Base-by-base conservation (phyloP, 495 filamentous ascomycete species). In the Hypoxylon fuscum region DNA sequence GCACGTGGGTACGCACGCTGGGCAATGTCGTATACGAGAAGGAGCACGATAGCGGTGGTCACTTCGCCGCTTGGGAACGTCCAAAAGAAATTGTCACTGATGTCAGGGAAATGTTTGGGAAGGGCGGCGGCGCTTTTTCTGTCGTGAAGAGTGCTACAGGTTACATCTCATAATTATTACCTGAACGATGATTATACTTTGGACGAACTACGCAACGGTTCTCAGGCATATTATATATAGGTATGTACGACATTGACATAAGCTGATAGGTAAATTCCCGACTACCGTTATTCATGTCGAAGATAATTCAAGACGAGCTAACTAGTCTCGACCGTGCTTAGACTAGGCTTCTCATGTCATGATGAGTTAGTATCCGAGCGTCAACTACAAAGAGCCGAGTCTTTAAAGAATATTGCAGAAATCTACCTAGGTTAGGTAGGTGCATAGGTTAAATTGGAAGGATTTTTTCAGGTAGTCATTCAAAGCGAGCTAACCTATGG, bases 51-150 rank as follows among this genome's bases (percentile, higher is more conserved):
- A 67, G 68, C 2, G 88, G 88, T 5, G 88, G 88, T 1, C 88
- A 91, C 72, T 90, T 90, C 71, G 84, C 84, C 3, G 80, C 87
- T 0, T 84, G 79, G 70, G 88, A 90, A 60, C 62, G 72, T 21
- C 86, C 88, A 5, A 73, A 86, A 4, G 70, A 69, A 11, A 72
- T 89, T 32, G 80, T 79, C 0, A 68, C 55, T 2, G 88, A 91
- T 72, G 67, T 90, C 46, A 74, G 73, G 53, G 69, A 59, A 29
- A 89, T 90, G 85, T 87, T 88, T 68, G 77, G 72, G 21, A 68
- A 68, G 40, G 63, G 54, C 9, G 71, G 72, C 2, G 72, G 71
- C 22, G 71, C 68, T 22, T 68, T 64, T 37, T 53, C 58, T 21
- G 54, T 68, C 5, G 59, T 70, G 11, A 67, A 62, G 56, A 75